Percentiles rank a stretch among this genome's conserved stretches.
phyloP scores from a whole-genome alignment of 495 filamentous ascomycete genomes.

The Podospora bellae-mahoneyi region DNA sequence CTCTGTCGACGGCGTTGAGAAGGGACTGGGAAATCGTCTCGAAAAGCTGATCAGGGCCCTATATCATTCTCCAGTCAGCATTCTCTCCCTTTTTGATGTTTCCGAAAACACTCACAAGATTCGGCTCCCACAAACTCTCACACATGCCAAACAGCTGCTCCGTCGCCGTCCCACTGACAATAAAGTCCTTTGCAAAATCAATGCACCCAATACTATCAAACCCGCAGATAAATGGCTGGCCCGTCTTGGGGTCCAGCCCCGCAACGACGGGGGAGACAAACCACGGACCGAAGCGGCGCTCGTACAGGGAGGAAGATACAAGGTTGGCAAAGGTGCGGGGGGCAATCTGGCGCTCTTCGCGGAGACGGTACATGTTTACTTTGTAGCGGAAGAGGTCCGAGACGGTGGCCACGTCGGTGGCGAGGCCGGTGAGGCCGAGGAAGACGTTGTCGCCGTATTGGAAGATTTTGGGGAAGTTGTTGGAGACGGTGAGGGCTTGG shows the following conservation, averaged over 20 bases:
- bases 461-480: constrained; percentile 99
- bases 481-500: constrained; percentile 93
- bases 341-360: constrained; percentile 93
- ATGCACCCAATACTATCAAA: constrained; percentile 99
- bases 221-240: constrained; percentile 95
- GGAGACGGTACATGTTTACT: constrained; percentile 98
- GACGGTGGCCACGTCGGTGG: constrained; percentile 92
- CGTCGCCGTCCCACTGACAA: constrained; percentile 91
- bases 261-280: constrained; percentile 94
- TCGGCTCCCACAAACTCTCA: constrained; percentile 96
- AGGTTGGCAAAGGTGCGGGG: constrained; percentile 95
- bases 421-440: constrained; percentile 93
- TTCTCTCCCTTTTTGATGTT: constrained; percentile 1
- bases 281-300: constrained; percentile 91
- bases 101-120: constrained; percentile 62
- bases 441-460: constrained; percentile 85
- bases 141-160: constrained; percentile 99
- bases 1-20: constrained; percentile 90
- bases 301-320: constrained; percentile 84
- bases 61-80: background rate
- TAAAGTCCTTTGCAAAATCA: constrained; percentile 98
- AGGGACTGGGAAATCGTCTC: constrained; percentile 98
- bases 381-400: constrained; percentile 98
- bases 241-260: constrained; percentile 86
- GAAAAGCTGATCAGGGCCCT: constrained; percentile 92